phyloP scores from a whole-genome alignment of 2,329 filamentous ascomycete genomes.

The Cladosporium sp. region DNA sequence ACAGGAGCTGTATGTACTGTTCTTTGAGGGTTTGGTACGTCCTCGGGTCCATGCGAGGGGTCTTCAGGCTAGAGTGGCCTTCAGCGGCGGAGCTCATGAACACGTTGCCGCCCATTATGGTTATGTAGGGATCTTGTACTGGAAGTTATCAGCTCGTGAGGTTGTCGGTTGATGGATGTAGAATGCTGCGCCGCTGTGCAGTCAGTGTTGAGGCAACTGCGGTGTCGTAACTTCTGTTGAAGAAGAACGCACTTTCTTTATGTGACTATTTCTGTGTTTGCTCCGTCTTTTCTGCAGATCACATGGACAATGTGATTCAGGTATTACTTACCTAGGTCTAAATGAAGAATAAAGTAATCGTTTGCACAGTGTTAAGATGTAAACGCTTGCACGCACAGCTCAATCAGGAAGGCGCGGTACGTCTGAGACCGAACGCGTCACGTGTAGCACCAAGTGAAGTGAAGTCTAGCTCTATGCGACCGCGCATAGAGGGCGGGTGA shows the following conservation, averaged over 20 bases:
- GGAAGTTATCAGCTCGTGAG: neutral
- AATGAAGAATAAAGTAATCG: neutral
- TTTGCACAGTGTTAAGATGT: neutral
- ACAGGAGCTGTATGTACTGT: constrained; percentile 44
- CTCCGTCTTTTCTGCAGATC: neutral
- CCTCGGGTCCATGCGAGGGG: constrained; percentile 63
- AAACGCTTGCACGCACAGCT: neutral
- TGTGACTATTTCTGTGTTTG: neutral
- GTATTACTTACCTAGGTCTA: too few species aligned
- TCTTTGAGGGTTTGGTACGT: constrained; percentile 58
- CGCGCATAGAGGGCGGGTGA: neutral
- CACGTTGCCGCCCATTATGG: constrained; percentile 64
- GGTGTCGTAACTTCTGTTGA: neutral
- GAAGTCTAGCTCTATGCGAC: neutral
- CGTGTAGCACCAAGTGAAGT: neutral
- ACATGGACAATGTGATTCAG: neutral
- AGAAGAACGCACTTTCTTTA: neutral
- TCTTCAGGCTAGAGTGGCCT: constrained; percentile 51
- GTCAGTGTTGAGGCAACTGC: too few species aligned
- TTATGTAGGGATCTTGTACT: neutral
- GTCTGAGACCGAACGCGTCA: neutral
- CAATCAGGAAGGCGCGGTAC: neutral
- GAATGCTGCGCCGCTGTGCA: too few species aligned
- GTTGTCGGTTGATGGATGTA: too few species aligned
- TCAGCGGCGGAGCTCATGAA: constrained; percentile 50